Evolutionary conservation across 352 stramenopile species (phyloP).

Genomic region (Phytophthora pinifolia): DNA sequence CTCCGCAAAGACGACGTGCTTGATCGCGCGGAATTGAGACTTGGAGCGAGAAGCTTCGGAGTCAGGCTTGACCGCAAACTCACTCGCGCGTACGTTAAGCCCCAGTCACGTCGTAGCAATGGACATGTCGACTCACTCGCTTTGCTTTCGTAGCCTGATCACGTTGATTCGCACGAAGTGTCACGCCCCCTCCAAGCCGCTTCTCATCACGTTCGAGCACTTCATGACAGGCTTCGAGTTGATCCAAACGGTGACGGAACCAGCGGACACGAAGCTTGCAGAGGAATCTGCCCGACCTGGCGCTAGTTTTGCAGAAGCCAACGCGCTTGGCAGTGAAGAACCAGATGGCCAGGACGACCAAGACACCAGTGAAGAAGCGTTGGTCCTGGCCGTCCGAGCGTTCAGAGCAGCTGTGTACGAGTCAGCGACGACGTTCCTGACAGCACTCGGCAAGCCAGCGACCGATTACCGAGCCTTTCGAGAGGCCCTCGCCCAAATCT

Average conservation of each 20-base stretch:
- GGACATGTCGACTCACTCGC: conserved; percentile 3
- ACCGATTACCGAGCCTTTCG: conserved; percentile 55
- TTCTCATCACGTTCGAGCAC: conserved; percentile 46
- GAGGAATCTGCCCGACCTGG: neutral
- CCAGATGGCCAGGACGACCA: conserved; percentile 2
- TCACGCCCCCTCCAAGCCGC: conserved; percentile 32
- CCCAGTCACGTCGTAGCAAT: no score
- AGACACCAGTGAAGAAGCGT: conserved; percentile 28
- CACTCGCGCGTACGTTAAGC: conserved; percentile 50
- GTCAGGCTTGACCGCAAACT: conserved; percentile 62
- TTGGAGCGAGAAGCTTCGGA: conserved; percentile 45
- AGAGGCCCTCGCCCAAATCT: conserved; percentile 49
- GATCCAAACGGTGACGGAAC: neutral
- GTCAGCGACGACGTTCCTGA: conserved; percentile 38
- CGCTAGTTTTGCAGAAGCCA: neutral
- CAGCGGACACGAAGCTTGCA: neutral
- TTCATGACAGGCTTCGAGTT: conserved; percentile 66
- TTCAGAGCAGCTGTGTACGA: conserved; percentile 46
- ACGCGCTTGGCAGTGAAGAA: neutral
- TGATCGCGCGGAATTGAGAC: conserved; percentile 65
- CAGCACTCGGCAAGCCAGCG: conserved; percentile 17
- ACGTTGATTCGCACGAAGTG: conserved; percentile 54
- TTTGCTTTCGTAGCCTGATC: conserved; percentile 40
- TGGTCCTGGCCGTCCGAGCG: conserved; percentile 33
- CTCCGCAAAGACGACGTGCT: conserved; percentile 49